These are phyloP conservation scores for Tillandsia leiboldiana DNA, from an alignment of 176 grass and related monocot genomes.

Conservation along the genomic window DNA sequence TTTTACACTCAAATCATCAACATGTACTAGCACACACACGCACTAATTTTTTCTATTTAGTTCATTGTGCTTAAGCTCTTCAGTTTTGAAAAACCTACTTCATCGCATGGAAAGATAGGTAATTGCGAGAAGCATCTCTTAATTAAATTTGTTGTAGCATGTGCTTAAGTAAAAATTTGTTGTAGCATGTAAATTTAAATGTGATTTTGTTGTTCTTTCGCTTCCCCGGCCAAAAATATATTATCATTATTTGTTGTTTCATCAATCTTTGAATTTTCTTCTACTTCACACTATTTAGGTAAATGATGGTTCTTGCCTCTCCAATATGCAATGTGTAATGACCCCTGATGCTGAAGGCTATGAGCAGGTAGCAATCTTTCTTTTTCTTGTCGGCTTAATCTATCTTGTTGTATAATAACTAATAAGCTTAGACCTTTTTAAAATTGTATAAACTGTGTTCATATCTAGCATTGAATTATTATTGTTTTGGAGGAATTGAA, in stretches of 20 bases:
- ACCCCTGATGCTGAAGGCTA: conserved; percentile 82
- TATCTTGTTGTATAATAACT: background rate
- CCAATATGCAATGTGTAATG: conserved; percentile 97
- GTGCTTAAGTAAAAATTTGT: background rate
- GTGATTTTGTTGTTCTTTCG: background rate
- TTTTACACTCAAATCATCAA: too few species aligned
- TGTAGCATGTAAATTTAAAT: background rate
- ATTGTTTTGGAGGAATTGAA: background rate
- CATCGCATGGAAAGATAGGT: too few species aligned
- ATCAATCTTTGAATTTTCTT: conserved; percentile 8
- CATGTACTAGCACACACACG: too few species aligned
- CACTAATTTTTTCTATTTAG: too few species aligned
- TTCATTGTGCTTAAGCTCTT: too few species aligned
- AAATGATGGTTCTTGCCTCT: conserved; percentile 96
- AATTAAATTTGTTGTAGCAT: too few species aligned
- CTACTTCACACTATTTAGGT: conserved; percentile 37
- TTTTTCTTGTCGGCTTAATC: background rate
- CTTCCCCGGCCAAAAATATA: background rate
- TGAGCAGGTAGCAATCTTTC: conserved; percentile 47
- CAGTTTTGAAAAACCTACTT: too few species aligned
- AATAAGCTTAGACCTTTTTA: too few species aligned
- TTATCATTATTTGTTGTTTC: conserved; percentile 1
- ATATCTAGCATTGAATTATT: background rate
- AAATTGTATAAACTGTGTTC: too few species aligned
- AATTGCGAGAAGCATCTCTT: too few species aligned